Base-by-base conservation (phyloP, 352 stramenopile species). In the Sclerospora graminicola region DNA sequence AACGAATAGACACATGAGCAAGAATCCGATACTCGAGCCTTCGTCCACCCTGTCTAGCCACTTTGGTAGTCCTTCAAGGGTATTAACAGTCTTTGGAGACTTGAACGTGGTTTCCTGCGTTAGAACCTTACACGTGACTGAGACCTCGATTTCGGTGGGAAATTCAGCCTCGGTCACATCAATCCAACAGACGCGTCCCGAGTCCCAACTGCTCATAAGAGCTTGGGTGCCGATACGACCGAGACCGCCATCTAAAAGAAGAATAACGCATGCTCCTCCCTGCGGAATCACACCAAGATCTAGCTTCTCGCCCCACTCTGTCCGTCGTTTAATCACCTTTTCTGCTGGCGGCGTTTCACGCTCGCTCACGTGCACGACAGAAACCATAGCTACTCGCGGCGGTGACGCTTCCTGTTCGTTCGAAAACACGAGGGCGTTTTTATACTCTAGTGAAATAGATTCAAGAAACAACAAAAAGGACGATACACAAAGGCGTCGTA, bases 161-260 rank as follows among this genome's bases (percentile, higher is more conserved):
- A 63, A 59, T 6, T 77, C 68, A 1, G 71, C 63, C 34, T 86
- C 76, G 9, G 63, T 58, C 23, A 85, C 63, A 48, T 90, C 79
- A 44, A 90, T 82, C 79, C 79, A 90, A 47, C 66, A 83, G 3
- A 73, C 55, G 19, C 75, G 66, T 4, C 66, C 72, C n/a, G 75
- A 75, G 36, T 90, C 79, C 79, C 79, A 90, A 29, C 68, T 87
- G n/a, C 75, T 74, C 73, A 88, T 88, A 18, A 90, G 63, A 31
- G 79, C 79, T 39, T 90, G 79, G 3, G 76, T 88, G 9, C 79
- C 79, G 46, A 90, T 84, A 13, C 79, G 75, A 8, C 70, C 79
- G 23, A 88, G 51, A 13, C 70, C 71, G 8, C 79, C 75, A 53
- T 83, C 61, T 34, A 84, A 73, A 37, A 90, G 58, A 37, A 90